Base-by-base conservation (phyloP, 495 filamentous ascomycete genomes). In the Polyplosphaeria fusca region DNA sequence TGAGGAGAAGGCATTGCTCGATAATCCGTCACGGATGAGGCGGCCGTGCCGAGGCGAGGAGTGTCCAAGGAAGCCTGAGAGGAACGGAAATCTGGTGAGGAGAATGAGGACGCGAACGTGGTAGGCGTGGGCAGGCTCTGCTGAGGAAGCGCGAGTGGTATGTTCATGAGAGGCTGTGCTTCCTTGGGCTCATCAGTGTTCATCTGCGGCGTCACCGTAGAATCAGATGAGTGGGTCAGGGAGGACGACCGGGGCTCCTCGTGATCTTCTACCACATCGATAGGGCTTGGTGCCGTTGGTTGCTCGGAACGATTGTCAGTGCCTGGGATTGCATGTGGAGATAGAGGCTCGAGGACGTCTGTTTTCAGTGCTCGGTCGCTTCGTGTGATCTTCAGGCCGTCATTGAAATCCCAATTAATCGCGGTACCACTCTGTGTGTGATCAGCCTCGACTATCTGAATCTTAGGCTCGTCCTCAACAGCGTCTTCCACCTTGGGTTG, bases 1-100 rank as follows among this genome's bases (percentile, higher is more conserved):
- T 81, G 68, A 5, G 84, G 66, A 3, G 85, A 78, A 56, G 81
- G 74, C 73, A 84, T 74, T 67, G 74, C 79, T 20, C 81, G 82
- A 35, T 85, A 83, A 52, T 91, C 85, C 2, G 79, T 83, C 60
- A 85, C 77, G 1, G 86, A 88, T 2, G 86, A 88, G 19, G 79
- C 78, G 7, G 86, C 81, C 2, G 86, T 88, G 18, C 83, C 85
- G 30, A 87, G 78, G n/a, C 83, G 80, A 49, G 84, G 82, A 25
- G 80, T 75, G 56, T 88, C 85, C 47, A 86, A 84, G 5, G 71
- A 71, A 30, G 49, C 44, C 40, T 68, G 69, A 40, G 67, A 61
- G 20, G 63, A 66, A n/a, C 57, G 49, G 43, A 71, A 68, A 32
- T 70, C 73, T 1, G 73, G 73, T 4, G 73, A 74, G 4, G 85